Conservation (phyloP, 2,329 filamentous ascomycete species). For the Fusarium nelsonii region DNA sequence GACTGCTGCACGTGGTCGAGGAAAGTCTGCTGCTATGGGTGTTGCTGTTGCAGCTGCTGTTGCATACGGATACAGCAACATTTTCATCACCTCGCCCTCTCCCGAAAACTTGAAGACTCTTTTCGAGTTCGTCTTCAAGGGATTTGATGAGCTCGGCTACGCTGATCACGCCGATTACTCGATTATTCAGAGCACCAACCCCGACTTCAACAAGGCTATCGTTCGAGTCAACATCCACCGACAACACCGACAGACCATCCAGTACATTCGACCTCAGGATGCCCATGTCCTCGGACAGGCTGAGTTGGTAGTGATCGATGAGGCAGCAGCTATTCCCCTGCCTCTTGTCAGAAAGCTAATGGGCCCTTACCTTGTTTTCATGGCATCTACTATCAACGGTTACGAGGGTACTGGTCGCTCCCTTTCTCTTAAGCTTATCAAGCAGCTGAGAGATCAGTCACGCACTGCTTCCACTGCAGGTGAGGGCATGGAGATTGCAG, state of each 20-base stretch:
- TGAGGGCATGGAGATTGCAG: constrained; percentile 75
- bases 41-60: constrained; percentile 94
- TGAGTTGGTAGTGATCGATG: constrained; percentile 95
- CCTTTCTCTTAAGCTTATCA: constrained; percentile 94
- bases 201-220: constrained; percentile 99
- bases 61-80: constrained; percentile 97
- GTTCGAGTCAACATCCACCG: constrained; percentile 96
- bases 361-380: constrained; percentile 97
- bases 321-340: constrained; percentile 94
- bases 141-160: constrained; percentile 94
- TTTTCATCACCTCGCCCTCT: constrained; percentile 97
- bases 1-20: constrained; percentile 92
- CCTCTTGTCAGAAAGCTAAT: constrained; percentile 93
- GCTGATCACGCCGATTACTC: constrained; percentile 97
- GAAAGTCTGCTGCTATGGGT: constrained; percentile 96
- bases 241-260: constrained; percentile 95
- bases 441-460: constrained; percentile 95
- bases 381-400: constrained; percentile 99
- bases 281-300: constrained; percentile 95
- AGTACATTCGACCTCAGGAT: constrained; percentile 98
- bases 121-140: constrained; percentile 98
- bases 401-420: constrained; percentile 98
- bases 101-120: constrained; percentile 98
- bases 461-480: constrained; percentile 69
- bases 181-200: constrained; percentile 97